Evolutionary conservation across 2,329 filamentous ascomycete genomes (phyloP).

Genomic region (Hymenoscyphus occultus): DNA sequence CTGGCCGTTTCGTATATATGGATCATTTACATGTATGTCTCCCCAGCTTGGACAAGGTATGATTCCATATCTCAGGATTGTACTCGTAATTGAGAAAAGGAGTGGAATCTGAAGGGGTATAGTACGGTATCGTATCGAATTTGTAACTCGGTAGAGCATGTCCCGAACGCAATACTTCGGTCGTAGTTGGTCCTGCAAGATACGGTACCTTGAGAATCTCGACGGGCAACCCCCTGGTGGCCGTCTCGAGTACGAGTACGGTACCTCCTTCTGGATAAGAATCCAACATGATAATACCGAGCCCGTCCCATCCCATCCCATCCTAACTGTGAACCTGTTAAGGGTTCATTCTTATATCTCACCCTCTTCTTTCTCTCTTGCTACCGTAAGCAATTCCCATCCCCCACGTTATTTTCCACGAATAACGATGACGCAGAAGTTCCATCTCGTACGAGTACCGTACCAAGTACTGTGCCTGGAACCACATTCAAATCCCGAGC

Average conservation of each 20-base stretch:
- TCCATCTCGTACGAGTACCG: no score
- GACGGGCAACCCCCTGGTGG: neutral
- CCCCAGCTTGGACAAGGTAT: neutral
- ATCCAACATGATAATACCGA: neutral
- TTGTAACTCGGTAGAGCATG: neutral
- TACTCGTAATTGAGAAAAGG: neutral
- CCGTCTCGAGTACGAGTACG: neutral
- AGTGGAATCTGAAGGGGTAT: neutral
- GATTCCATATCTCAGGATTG: neutral
- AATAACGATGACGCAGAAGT: neutral
- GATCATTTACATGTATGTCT: neutral
- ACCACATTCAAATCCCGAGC: neutral
- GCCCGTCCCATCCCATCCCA: neutral
- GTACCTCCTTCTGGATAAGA: neutral
- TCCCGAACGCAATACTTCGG: neutral
- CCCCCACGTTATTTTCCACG: neutral
- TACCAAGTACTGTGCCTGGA: neutral
- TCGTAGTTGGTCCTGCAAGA: neutral
- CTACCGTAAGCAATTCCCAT: neutral
- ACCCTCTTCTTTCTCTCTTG: neutral
- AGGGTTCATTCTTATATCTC: neutral
- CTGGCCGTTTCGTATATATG: neutral
- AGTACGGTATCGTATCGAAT: neutral
- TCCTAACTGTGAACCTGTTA: neutral
- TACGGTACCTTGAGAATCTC: no score